phyloP scores from a whole-genome alignment of 495 filamentous ascomycete genomes.

The Ramalina peruviana region DNA sequence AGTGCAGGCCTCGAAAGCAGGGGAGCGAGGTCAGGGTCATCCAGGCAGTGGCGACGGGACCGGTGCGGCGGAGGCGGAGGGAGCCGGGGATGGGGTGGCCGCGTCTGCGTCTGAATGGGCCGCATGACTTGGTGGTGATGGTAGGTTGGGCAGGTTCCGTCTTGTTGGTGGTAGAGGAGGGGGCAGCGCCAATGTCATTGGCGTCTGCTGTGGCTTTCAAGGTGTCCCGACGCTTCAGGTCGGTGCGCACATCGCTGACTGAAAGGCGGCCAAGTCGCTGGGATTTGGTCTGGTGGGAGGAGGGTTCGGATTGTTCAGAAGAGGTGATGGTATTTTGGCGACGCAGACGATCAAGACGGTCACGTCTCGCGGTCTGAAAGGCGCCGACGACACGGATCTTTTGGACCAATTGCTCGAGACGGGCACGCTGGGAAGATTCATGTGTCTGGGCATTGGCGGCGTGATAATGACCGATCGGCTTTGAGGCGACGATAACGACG shows the following conservation, averaged over 20 bases:
- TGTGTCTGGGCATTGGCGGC: constrained; percentile 10
- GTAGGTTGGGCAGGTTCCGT: background rate
- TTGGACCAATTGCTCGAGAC: constrained; percentile 2
- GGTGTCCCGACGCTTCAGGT: constrained; percentile 7
- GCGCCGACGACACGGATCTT: constrained; percentile 4
- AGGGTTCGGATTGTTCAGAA: background rate
- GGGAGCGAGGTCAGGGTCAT: constrained; percentile 2
- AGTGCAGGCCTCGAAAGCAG: constrained; percentile 13
- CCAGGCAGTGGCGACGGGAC: background rate
- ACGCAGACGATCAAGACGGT: background rate
- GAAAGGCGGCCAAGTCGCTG: constrained; percentile 1
- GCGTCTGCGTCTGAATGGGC: too few species aligned
- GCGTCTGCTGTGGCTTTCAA: too few species aligned
- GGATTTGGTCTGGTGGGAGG: background rate
- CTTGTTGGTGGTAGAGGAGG: too few species aligned
- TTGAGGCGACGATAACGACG: constrained; percentile 9
- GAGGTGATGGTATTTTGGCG: too few species aligned
- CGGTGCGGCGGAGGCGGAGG: background rate
- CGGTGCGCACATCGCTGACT: constrained; percentile 5
- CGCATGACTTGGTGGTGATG: background rate
- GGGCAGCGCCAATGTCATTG: too few species aligned
- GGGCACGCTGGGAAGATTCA: constrained; percentile 5
- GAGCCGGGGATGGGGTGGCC: background rate
- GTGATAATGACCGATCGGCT: constrained; percentile 1
- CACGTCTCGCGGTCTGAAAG: constrained; percentile 1